phyloP scores from a whole-genome alignment of 768 basidiomycete species.

The Tylopilus sp. region DNA sequence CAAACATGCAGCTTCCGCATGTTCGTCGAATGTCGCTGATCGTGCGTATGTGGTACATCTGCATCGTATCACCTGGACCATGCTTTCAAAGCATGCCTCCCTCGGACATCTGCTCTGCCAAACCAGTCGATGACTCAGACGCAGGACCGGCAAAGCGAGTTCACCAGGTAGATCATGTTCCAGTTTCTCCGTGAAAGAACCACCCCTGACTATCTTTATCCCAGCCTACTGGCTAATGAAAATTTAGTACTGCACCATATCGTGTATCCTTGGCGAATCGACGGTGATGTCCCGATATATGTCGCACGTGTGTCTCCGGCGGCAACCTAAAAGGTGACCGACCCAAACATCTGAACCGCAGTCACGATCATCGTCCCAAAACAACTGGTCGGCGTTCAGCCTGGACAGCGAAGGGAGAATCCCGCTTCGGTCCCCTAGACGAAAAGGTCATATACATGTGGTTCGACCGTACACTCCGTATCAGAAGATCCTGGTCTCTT shows the following conservation, averaged over 20 bases:
- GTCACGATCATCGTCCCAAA: not conserved
- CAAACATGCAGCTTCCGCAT: too few species aligned
- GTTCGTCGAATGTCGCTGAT: too few species aligned
- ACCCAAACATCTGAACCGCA: not conserved
- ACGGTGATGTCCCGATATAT: not conserved
- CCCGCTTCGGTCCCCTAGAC: not conserved
- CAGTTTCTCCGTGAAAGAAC: not conserved
- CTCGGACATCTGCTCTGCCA: too few species aligned
- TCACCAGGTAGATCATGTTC: not conserved
- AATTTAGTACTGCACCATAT: not conserved
- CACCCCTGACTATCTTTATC: not conserved
- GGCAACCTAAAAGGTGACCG: not conserved
- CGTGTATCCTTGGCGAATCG: not conserved
- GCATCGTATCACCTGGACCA: too few species aligned
- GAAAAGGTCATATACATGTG: not conserved
- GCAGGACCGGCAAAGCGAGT: not conserved
- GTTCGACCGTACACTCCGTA: not conserved
- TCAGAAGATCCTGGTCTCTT: constrained; percentile 3
- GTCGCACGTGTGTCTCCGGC: not conserved
- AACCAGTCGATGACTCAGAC: too few species aligned
- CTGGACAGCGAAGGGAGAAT: constrained; percentile 1
- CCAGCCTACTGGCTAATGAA: not conserved
- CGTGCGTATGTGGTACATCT: too few species aligned
- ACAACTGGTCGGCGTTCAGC: constrained; percentile 11
- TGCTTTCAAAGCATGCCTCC: too few species aligned